A percentile compares a stretch with the other conserved stretches of the same genome.
These are phyloP conservation scores for Botrytis tulipae DNA, from an alignment of 2,329 filamentous ascomycete genomes.

Conservation along the genomic window DNA sequence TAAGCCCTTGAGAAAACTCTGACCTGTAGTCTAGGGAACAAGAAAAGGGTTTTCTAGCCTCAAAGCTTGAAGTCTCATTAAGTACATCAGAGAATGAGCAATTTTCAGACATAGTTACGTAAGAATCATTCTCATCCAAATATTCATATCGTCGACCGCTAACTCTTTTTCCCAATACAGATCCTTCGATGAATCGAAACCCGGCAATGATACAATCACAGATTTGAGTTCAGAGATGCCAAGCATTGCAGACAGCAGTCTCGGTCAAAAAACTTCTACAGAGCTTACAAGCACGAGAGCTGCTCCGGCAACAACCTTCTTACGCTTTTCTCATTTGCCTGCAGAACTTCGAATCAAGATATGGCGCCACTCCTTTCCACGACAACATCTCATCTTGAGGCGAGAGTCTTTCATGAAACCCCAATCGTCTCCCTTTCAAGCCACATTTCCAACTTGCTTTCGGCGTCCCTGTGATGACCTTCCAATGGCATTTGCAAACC, in stretches of 20 bases:
- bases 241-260: neutral
- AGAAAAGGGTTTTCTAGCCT: neutral
- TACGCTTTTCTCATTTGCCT: neutral
- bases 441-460: neutral
- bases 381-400: neutral
- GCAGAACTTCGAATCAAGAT: neutral
- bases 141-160: neutral
- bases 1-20: accelerated
- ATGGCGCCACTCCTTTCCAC: neutral
- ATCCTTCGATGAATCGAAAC: neutral
- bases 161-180: neutral
- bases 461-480: neutral
- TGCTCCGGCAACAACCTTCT: neutral
- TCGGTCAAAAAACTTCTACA: neutral
- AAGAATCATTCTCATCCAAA: too few relatives aligned
- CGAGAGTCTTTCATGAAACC: neutral
- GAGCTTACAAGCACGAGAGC: neutral
- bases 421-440: neutral
- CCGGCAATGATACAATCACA: neutral
- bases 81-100: neutral
- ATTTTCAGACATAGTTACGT: neutral
- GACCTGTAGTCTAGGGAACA: neutral
- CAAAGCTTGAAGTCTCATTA: neutral
- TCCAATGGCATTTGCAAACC: neutral
- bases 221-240: neutral